Evolutionary conservation across 2,329 filamentous ascomycete genomes (phyloP).

Genomic region (Colletotrichum higginsianum): DNA sequence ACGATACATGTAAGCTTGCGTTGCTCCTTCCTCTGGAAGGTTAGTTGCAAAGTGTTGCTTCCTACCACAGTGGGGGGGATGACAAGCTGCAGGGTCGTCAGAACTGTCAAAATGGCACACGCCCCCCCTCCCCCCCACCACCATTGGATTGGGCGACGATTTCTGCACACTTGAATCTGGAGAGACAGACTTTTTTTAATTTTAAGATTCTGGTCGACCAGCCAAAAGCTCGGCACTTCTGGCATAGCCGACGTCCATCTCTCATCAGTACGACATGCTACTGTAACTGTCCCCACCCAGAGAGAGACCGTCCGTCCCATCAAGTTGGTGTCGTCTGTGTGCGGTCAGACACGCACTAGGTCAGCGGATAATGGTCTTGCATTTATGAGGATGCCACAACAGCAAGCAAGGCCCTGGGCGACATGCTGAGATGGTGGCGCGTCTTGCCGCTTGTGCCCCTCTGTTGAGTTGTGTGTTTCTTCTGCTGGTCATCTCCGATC

Average conservation of each 20-base stretch:
- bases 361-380: conserved; percentile 1
- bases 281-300: conserved; percentile 27
- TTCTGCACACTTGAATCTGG: conserved; percentile 25
- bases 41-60: background rate
- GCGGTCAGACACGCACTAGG: conserved; percentile 19
- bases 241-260: conserved; percentile 7
- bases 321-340: conserved; percentile 25
- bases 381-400: conserved; percentile 7
- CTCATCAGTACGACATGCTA: conserved; percentile 19
- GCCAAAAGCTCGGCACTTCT: conserved; percentile 27
- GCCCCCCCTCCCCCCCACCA: background rate
- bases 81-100: conserved; percentile 26
- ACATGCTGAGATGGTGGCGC: background rate
- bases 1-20: background rate
- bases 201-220: conserved; percentile 31
- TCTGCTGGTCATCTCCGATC: conserved; percentile 27
- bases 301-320: conserved; percentile 29
- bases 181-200: background rate
- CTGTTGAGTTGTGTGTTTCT: conserved; percentile 9
- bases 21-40: background rate
- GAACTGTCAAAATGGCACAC: conserved; percentile 15
- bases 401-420: conserved; percentile 18
- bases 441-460: conserved; percentile 12
- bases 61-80: background rate
- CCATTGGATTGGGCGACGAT: conserved; percentile 2